These are phyloP conservation scores for Lactarius hengduanensis DNA, from an alignment of 768 basidiomycete genomes.

Conservation along the genomic window DNA sequence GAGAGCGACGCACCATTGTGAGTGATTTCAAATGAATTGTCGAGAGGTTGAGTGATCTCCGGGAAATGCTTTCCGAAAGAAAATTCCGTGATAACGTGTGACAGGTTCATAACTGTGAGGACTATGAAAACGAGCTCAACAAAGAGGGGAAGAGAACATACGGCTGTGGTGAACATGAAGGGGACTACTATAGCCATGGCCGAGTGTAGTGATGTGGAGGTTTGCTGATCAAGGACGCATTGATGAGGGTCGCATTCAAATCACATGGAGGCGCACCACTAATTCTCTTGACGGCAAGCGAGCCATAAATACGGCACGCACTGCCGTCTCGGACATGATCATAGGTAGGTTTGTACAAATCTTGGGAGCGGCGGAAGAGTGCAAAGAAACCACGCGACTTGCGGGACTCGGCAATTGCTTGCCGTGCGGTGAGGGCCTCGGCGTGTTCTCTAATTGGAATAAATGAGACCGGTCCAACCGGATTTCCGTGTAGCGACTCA, in stretches of 20 bases:
- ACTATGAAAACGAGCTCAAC: neutral
- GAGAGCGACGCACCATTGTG: constrained; percentile 53
- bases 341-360: constrained; percentile 68
- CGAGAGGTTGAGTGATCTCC: constrained; percentile 91
- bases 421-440: constrained; percentile 59
- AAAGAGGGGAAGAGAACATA: constrained; percentile 41
- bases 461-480: constrained; percentile 28
- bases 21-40: constrained; percentile 80
- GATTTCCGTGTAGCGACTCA: neutral
- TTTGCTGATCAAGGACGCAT: constrained; percentile 54
- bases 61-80: constrained; percentile 97
- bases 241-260: neutral
- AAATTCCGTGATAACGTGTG: constrained; percentile 94
- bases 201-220: constrained; percentile 89
- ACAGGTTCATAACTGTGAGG: constrained; percentile 85
- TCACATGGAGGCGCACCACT: constrained; percentile 52
- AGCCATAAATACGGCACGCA: constrained; percentile 87
- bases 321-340: constrained; percentile 63
- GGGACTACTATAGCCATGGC: constrained; percentile 88
- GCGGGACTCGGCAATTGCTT: constrained; percentile 71
- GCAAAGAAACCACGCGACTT: constrained; percentile 73
- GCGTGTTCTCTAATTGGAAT: constrained; percentile 55
- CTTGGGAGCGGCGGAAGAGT: constrained; percentile 45
- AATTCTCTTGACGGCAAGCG: constrained; percentile 81
- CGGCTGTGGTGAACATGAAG: constrained; percentile 86